Base-by-base conservation (phyloP, 2,329 filamentous ascomycete genomes). In the Curvularia hawaiiensis region DNA sequence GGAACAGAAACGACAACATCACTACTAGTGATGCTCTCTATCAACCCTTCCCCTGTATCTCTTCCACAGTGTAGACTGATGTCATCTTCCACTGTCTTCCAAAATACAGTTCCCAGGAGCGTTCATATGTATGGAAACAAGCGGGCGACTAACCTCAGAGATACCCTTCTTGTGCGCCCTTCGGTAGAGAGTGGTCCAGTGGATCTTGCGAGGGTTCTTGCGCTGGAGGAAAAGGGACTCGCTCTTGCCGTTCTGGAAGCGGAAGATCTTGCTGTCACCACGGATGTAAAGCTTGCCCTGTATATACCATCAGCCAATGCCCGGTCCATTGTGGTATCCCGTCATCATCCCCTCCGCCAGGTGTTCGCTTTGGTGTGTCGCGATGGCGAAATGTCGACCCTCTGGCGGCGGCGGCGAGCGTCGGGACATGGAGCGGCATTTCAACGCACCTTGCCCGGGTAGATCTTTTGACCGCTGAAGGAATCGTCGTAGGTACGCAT, bases 141-240 rank as follows among this genome's bases (percentile, higher is more conserved):
- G 61, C 11, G 54, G 26, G 51, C 54, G 51, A 76, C 74, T 85
- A 90, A 98, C 95, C 93, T 99, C 95, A 87, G 94, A 96, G 85
- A 98, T 96, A 90, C 95, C 95, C 92, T 99, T 99, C 88, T 93
- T 95, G 90, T 97, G 94, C 85, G 96, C 91, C 84, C 94, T 91
- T 82, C 95, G 90, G 91, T 91, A 99, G 69, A 99, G 91, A 77
- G 93, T 89, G 72, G 95, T 99, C 95, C 95, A 99, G 74, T 94
- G 89, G 83, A 99, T 98, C 81, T 94, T 92, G 83, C 95, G 94
- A 81, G 95, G 95, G 89, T 99, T 99, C 92, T 99, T 99, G 88
- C 95, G 94, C 88, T 99, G 95, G 75, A 98, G 91, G 89, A 99
- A 99, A 73, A 99, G 91, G 73, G 92, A 97, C 86, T 99, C 95